Conservation (phyloP, 495 filamentous ascomycete genomes). For the Staphylotrichum tortipilum region DNA sequence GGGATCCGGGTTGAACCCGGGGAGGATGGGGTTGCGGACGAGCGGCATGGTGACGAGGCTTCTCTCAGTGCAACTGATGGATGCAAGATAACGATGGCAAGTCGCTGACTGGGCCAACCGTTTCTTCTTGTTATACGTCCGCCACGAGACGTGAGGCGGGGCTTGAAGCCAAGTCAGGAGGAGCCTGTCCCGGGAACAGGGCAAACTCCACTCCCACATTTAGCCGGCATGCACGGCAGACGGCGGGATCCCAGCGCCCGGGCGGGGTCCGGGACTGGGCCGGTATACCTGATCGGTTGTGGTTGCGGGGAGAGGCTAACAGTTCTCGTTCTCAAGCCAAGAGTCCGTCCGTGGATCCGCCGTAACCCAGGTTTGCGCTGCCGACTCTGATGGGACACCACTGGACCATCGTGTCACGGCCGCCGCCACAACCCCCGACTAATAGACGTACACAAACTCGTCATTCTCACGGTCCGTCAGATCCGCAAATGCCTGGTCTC, state of each 20-base stretch:
- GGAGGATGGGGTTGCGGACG: slow-evolving; percentile 51
- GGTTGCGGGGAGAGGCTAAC: not conserved
- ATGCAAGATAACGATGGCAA: no score
- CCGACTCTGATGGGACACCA: no score
- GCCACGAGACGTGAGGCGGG: no score
- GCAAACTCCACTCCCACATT: slow-evolving; percentile 20
- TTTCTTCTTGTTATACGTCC: not conserved
- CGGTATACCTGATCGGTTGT: not conserved
- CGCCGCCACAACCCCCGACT: slow-evolving; percentile 1
- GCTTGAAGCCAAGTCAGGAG: no score
- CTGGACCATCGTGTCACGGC: no score
- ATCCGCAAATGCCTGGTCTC: slow-evolving; percentile 42
- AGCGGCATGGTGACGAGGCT: slow-evolving; percentile 29
- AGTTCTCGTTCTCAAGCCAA: no score
- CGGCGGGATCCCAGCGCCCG: not conserved
- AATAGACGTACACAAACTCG: slow-evolving; percentile 61
- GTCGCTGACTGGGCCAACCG: no score
- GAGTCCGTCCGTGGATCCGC: no score
- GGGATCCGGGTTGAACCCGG: slow-evolving; percentile 56
- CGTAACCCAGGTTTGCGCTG: no score
- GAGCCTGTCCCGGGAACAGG: not conserved
- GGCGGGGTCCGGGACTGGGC: not conserved
- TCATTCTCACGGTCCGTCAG: slow-evolving; percentile 57
- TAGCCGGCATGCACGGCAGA: slow-evolving; percentile 15
- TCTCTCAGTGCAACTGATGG: no score